Base-by-base conservation (phyloP, 1,284 basidiomycete genomes). In the Rhodotorula glutinis region DNA sequence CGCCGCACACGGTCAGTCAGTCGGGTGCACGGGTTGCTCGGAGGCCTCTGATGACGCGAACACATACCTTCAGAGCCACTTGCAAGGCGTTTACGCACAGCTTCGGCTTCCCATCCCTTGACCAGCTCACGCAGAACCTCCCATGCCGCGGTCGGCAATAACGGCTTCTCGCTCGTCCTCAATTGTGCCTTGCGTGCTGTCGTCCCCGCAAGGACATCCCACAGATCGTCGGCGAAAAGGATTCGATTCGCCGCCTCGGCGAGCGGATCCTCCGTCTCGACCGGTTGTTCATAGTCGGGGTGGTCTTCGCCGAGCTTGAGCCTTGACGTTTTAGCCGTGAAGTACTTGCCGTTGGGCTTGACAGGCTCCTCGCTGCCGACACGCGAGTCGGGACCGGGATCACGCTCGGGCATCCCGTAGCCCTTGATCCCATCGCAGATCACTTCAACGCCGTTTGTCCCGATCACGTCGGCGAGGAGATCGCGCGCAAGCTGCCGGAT, bases 151-250 rank as follows among this genome's bases (percentile, higher is more conserved):
- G n/a, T 30, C 17, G 63, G 52, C 2, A 60, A 23, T 4, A 64
- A 19, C 14, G 60, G 60, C 11, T 27, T 19, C 40, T 65, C 63
- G n/a, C 51, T 27, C 4, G 14, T 69, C 57, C 63, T n/a, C 16
- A 60, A 30, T 25, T 53, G 44, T 40, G 11, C 40, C 9, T 40
- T 54, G 16, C 27, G 53, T 53, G 60, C 63, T 14, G 46, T 43
- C 7, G 53, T 58, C 0, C 69, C 69, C 3, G 59, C 69, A 3
- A 70, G 44, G 21, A 70, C 47, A n/a, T 67, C 69, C 69, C 69
- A 70, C 29, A 70, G 10, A 19, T 70, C 60, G 21, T 65, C 51
- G 13, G 49, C 57, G 3, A 29, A 5, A 0, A 55, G 60, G 19
- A 70, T 58, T 7, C 57, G 33, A 29, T 65, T 67, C 53, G 59